Evolutionary conservation across 208 protist genomes (phyloP).

Genomic region (Trypanosoma mega): DNA sequence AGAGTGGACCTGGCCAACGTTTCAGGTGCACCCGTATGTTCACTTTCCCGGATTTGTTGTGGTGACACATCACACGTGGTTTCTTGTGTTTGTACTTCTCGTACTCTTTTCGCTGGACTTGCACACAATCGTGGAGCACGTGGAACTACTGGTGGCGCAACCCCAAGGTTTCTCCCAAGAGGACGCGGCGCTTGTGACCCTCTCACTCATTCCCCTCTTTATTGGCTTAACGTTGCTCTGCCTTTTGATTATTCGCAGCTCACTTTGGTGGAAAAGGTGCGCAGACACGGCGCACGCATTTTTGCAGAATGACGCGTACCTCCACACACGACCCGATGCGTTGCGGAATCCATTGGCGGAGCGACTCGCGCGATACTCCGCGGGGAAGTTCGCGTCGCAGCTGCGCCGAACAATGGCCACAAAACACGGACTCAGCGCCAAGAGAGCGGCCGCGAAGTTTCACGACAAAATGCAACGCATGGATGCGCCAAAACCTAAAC

Average conservation of each 20-base stretch:
- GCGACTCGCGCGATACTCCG: too few species aligned
- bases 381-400: too few species aligned
- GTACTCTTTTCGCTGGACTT: conserved; percentile 23
- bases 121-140: conserved; percentile 31
- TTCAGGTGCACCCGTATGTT: conserved; percentile 34
- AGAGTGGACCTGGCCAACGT: conserved; percentile 49
- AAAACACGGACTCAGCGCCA: too few species aligned
- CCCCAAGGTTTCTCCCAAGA: background rate
- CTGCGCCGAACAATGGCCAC: too few species aligned
- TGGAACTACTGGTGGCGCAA: conserved; percentile 1
- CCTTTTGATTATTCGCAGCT: conserved; percentile 8
- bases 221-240: background rate
- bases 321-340: background rate
- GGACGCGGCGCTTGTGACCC: background rate
- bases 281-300: background rate
- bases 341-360: conserved; percentile 1
- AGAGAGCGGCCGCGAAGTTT: too few species aligned
- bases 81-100: conserved; percentile 34
- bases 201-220: conserved; percentile 6
- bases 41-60: conserved; percentile 31
- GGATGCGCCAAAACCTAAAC: too few species aligned
- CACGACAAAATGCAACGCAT: too few species aligned
- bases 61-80: conserved; percentile 29
- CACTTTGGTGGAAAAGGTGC: conserved; percentile 14
- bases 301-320: conserved; percentile 5